Conservation (phyloP, 208 protist genomes). For the Leishmania lainsoni region DNA sequence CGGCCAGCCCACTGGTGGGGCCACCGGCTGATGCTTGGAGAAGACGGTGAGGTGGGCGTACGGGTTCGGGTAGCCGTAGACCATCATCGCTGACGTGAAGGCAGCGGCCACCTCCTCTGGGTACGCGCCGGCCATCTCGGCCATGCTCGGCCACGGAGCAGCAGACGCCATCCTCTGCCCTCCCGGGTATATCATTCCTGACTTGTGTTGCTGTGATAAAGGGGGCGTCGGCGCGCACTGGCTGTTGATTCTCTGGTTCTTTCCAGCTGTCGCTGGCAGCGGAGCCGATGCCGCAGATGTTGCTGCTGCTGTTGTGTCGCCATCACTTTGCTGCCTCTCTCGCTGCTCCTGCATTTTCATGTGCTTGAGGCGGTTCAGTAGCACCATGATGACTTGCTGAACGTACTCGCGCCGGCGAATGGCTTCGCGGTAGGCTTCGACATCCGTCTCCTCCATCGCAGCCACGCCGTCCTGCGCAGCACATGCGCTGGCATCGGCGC, state of each 20-base stretch:
- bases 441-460: conserved; percentile 10
- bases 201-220: not conserved
- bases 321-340: conserved; percentile 11
- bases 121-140: conserved; percentile 1
- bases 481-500: not conserved
- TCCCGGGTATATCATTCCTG: not conserved
- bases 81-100: conserved; percentile 17
- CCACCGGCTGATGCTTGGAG: conserved; percentile 34
- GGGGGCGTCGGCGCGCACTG: not conserved
- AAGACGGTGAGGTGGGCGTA: conserved; percentile 40
- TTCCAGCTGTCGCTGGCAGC: not conserved
- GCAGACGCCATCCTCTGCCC: conserved; percentile 1
- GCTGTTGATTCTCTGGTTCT: not conserved
- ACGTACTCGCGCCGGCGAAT: conserved; percentile 53
- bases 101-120: conserved; percentile 18
- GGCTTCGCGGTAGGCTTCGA: conserved; percentile 28
- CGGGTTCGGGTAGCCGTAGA: conserved; percentile 28
- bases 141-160: not conserved
- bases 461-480: conserved; percentile 11
- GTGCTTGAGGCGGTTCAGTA: conserved; percentile 61
- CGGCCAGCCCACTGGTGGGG: conserved; percentile 26
- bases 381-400: conserved; percentile 64
- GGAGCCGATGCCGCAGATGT: not conserved
- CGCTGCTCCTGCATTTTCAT: conserved; percentile 53
- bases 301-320: not conserved